Evolutionary conservation across 352 stramenopile genomes (phyloP).

Genomic region (Plasmopara viticola): DNA sequence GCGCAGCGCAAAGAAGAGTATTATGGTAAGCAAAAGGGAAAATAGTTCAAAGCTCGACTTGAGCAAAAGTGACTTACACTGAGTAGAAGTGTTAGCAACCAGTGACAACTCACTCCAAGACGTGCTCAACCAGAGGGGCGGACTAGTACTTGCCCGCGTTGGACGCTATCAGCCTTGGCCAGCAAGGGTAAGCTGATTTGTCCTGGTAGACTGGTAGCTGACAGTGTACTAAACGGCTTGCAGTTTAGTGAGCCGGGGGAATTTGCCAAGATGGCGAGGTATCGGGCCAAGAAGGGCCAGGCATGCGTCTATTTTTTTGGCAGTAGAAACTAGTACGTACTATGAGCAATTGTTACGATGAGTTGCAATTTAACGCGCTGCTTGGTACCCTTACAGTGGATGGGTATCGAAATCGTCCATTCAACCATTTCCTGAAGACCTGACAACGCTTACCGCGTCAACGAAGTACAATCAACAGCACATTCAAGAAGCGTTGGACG

Average conservation of each 20-base stretch:
- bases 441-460: constrained; percentile 45
- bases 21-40: constrained; percentile 24
- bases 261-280: constrained; percentile 71
- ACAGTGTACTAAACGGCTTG: constrained; percentile 4
- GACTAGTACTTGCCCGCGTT: constrained; percentile 70
- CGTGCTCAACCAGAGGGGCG: constrained; percentile 69
- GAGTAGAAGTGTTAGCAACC: constrained; percentile 50
- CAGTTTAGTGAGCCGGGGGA: constrained; percentile 80
- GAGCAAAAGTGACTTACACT: constrained; percentile 2
- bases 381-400: constrained; percentile 33
- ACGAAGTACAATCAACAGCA: constrained; percentile 69
- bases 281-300: constrained; percentile 70
- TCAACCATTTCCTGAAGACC: constrained; percentile 61
- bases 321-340: constrained; percentile 79
- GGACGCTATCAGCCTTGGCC: constrained; percentile 81
- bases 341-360: neutral
- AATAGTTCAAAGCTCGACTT: neutral
- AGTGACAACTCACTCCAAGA: constrained; percentile 49
- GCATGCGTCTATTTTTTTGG: constrained; percentile 85
- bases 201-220: neutral
- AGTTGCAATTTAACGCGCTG: constrained; percentile 1
- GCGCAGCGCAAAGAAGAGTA: constrained; percentile 46
- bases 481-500: constrained; percentile 65
- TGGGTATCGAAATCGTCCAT: constrained; percentile 73
- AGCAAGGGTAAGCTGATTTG: constrained; percentile 37